Evolutionary conservation across 1,139 yeast genomes (phyloP).

Genomic region (Ashbya aceris): DNA sequence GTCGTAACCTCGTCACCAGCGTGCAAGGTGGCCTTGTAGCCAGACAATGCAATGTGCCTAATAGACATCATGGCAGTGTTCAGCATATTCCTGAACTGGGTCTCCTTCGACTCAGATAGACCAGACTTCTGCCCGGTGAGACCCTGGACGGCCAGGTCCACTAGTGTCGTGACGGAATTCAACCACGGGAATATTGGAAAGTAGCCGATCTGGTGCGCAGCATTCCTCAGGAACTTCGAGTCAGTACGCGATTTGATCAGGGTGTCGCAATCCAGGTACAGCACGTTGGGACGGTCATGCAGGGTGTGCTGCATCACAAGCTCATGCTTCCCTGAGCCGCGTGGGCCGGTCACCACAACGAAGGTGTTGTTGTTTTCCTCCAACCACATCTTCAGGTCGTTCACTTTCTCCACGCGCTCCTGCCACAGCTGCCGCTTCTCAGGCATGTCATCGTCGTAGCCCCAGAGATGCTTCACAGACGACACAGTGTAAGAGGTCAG

Average conservation of each 20-base stretch:
- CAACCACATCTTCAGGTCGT: constrained; percentile 70
- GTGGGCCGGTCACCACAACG: constrained; percentile 83
- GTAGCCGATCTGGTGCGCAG: constrained; percentile 77
- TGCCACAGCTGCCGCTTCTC: constrained; percentile 48
- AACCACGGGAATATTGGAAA: constrained; percentile 93
- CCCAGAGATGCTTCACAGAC: constrained; percentile 33
- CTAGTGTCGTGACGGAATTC: constrained; percentile 64
- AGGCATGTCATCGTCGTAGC: constrained; percentile 32
- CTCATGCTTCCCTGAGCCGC: constrained; percentile 87
- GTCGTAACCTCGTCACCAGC: constrained; percentile 27
- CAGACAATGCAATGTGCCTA: constrained; percentile 54
- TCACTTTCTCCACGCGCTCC: constrained; percentile 59
- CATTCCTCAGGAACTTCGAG: constrained; percentile 50
- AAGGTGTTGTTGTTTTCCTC: constrained; percentile 69
- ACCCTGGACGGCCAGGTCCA: constrained; percentile 83
- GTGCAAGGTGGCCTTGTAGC: constrained; percentile 28
- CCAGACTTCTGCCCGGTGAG: constrained; percentile 93
- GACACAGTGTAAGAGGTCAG: constrained; percentile 34
- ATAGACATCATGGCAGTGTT: constrained; percentile 65
- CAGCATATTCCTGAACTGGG: constrained; percentile 76
- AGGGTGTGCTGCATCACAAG: constrained; percentile 66
- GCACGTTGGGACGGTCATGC: constrained; percentile 45
- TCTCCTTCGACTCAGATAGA: constrained; percentile 72
- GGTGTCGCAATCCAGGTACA: constrained; percentile 71
- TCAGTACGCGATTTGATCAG: constrained; percentile 69